Percentiles rank a stretch among this genome's conserved stretches.
Evolutionary conservation across 1,139 yeast genomes (phyloP).

Genomic region (Hanseniaspora gamundiae): DNA sequence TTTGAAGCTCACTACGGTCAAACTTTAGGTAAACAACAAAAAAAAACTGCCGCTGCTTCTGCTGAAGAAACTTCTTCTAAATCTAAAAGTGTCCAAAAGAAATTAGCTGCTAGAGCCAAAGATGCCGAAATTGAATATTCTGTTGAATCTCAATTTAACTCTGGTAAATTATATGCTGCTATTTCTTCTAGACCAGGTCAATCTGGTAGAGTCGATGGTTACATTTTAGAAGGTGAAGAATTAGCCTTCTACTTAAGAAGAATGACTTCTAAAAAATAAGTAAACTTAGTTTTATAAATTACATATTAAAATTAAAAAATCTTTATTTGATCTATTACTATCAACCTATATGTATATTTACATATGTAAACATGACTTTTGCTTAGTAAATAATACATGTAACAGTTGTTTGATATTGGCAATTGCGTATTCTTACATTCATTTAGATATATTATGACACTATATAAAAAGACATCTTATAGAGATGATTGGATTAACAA

Average conservation of each 20-base stretch:
- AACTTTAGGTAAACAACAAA: slow-evolving; percentile 66
- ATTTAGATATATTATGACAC: too few relatives aligned
- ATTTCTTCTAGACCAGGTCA: slow-evolving; percentile 99
- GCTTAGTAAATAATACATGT: too few relatives aligned
- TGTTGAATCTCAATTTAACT: slow-evolving; percentile 91
- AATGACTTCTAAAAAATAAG: slow-evolving; percentile 97
- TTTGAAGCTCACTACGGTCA: slow-evolving; percentile 97
- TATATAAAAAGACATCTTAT: too few relatives aligned
- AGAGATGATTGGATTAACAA: too few relatives aligned
- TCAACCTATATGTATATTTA: background rate
- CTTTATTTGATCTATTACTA: background rate
- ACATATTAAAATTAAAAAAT: too few relatives aligned
- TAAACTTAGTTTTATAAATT: slow-evolving; percentile 2
- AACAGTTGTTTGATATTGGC: too few relatives aligned
- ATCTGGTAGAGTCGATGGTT: slow-evolving; percentile 99
- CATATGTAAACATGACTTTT: background rate
- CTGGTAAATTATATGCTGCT: slow-evolving; percentile 98
- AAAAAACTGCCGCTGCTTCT: slow-evolving; percentile 31
- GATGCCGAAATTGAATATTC: slow-evolving; percentile 77
- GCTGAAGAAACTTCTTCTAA: slow-evolving; percentile 46
- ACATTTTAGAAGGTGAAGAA: slow-evolving; percentile 99
- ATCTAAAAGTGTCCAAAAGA: slow-evolving; percentile 80
- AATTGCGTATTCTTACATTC: too few relatives aligned
- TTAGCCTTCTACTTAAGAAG: slow-evolving; percentile 99
- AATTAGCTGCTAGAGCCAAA: slow-evolving; percentile 84